Conservation (phyloP, 805 yeast genomes). For the Clavispora fructus region DNA sequence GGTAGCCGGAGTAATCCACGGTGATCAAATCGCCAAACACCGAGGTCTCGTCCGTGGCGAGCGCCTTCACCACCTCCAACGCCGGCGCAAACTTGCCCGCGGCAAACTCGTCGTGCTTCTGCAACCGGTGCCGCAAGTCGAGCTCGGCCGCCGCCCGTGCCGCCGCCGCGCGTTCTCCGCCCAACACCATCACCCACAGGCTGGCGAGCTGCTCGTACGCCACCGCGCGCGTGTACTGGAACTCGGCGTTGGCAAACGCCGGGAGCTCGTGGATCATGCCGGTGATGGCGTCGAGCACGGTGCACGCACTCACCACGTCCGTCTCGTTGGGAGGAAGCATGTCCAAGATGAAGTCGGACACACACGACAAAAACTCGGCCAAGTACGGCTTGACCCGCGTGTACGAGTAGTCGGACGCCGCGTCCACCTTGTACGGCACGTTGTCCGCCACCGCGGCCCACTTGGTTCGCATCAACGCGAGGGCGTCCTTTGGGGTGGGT, state of each 20-base stretch:
- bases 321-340: conserved; percentile 68
- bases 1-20: conserved; percentile 39
- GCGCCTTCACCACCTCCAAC: conserved; percentile 36
- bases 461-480: conserved; percentile 45
- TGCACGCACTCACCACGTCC: conserved; percentile 49
- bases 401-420: conserved; percentile 69
- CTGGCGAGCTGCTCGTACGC: conserved; percentile 59
- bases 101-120: conserved; percentile 41
- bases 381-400: conserved; percentile 64
- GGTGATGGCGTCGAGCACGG: conserved; percentile 60
- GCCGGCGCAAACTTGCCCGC: conserved; percentile 39
- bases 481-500: conserved; percentile 49
- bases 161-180: conserved; percentile 18
- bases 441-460: conserved; percentile 40
- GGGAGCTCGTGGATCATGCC: conserved; percentile 60
- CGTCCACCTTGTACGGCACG: conserved; percentile 74
- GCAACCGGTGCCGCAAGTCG: conserved; percentile 38
- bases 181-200: conserved; percentile 53
- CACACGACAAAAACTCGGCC: conserved; percentile 62
- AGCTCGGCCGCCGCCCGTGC: conserved; percentile 29
- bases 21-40: conserved; percentile 29
- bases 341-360: conserved; percentile 69
- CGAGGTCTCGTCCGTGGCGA: background rate
- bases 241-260: conserved; percentile 53
- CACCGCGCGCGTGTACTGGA: conserved; percentile 44